Base-by-base conservation (phyloP, 2,329 filamentous ascomycete species). In the Aspergillus pseudoviridinutans region DNA sequence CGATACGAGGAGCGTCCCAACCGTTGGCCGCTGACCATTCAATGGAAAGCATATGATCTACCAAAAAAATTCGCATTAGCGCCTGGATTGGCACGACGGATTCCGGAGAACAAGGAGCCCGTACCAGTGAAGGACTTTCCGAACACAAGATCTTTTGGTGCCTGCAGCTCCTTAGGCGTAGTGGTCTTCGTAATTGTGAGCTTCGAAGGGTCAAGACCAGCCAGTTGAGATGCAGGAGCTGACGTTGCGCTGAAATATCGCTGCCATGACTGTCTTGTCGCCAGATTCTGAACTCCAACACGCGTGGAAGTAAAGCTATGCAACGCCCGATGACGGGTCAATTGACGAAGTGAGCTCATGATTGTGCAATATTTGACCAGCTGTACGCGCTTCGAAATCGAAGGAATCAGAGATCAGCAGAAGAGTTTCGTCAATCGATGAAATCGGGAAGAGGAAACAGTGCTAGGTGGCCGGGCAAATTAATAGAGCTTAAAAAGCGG, bases 11-110 rank as follows among this genome's bases (percentile, higher is more conserved):
- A 14, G 87, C 78, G 46, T 88, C 79, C 94, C 94, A 97, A 74
- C 92, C 94, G 64, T 90, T 81, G 51, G 84, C 80, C 59, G 91
- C 85, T 55, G 89, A 93, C 94, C 94, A 99, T 81, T 97, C 92
- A 66, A 96, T 84, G 58, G 89, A 87, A 70, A 97, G 87, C 93
- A 99, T 97, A 79, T 97, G 94, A 80, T 99, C 94, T 95, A 72
- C 44, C 24, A 27, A 27, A 50, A n/a, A 51, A 42, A 38, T 32
- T 41, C 22, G 24, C 42, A 61, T 73, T 56, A 72, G 65, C 50
- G 25, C 20, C 46, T 50, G 27, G 44, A 14, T 14, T 27, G 44
- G 35, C 22, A 25, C 44, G n/a, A 25, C 27, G 28, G 24, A 20
- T 17, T 28, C 24, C 17, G 20, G 17, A 9, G 28, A 20, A 9